Base-by-base conservation (phyloP, 2,329 filamentous ascomycete genomes). In the Colletotrichum australisinense region DNA sequence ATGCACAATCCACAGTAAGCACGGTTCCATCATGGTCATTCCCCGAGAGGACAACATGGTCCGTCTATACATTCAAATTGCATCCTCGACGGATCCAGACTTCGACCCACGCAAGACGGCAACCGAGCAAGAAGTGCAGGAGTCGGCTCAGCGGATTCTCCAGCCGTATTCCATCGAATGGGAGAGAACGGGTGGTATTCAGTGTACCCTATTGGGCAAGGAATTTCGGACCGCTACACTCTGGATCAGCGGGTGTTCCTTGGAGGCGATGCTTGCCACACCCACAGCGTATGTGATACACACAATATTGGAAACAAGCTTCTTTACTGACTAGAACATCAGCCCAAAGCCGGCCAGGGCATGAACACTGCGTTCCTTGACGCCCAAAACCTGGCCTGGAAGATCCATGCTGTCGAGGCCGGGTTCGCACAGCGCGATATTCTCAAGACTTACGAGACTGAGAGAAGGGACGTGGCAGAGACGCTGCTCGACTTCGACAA, bases 351-450 rank as follows among this genome's bases (percentile, higher is more conserved):
- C 38, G 93, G 93, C 1, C 93, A 94, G 81, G 93, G 93, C 35
- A 95, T 95, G 93, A 95, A 95, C 78, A 93, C 93, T 0, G 93
- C 92, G 4, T 94, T 95, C 83, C 86, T 93, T 64, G 93, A 96
- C 77, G 95, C 95, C 0, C 90, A 95, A 73, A 98, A 98, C 82
- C 87, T 98, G 53, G 95, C 95, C 8, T 98, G 95, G 95, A 98
- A 98, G 86, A 94, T 98, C 64, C 95, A 98, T 80, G 92, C 94
- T 46, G 96, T 98, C 11, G 95, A 98, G 80, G 88, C 89, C 30
- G 95, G 95, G 14, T 94, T 97, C 76, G 94, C 95, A 1, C 85
- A 91, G 35, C 92, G 94, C 74, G 89, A 90, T 3, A 87, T 97
- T 22, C 88, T 98, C 63, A 90, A 92, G 74, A 97, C 95, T 0